Evolutionary conservation across 1,284 basidiomycete species (phyloP), one percentile per base, ranked within the genome.

Genomic region (Abortiporus biennis): DNA sequence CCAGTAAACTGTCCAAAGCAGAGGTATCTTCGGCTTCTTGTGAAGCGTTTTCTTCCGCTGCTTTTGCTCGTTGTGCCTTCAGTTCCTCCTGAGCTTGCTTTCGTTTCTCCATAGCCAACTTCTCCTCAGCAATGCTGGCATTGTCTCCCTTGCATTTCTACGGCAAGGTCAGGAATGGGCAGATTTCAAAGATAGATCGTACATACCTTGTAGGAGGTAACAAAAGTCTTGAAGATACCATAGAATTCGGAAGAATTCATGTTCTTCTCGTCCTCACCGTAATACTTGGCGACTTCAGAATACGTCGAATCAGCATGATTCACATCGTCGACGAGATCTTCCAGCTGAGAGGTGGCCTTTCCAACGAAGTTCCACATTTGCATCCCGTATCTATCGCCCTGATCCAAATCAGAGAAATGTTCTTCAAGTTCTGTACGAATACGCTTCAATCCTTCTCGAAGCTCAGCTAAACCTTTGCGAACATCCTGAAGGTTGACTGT

Each of bases 201-300:
- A 56, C 72, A 47, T 50, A 90, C 91, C 74, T 77, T 85, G 64
- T 93, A 96, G 1, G 92, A 93, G 0, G 86, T 92, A 19, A 92
- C 78, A 55, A 96, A 96, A 1, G 89, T 94, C 66, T 94, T 92
- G 76, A 96, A 95, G 54, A 94, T 84, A 13, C 83, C 90, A 65
- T 92, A 97, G 66, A 96, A 97, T 56, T 95, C 92, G 5, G 83
- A 72, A 0, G 87, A 90, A 20, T 76, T 67, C 74, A 85, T 80
- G 48, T 70, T 82, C 65, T 89, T 90, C 54, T 88, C 84, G 35
- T 93, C 92, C 63, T 97, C 93, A 16, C 92, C 92, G 55, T 90
- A 97, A 58, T 91, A 94, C 41, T 73, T 82, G 47, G 93, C 74
- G 13, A 90, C 90, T 45, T 94, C 89, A 15, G 74, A 73, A 56